Evolutionary conservation across 2,329 filamentous ascomycete genomes (phyloP).

Genomic region (Fusarium pseudograminearum): DNA sequence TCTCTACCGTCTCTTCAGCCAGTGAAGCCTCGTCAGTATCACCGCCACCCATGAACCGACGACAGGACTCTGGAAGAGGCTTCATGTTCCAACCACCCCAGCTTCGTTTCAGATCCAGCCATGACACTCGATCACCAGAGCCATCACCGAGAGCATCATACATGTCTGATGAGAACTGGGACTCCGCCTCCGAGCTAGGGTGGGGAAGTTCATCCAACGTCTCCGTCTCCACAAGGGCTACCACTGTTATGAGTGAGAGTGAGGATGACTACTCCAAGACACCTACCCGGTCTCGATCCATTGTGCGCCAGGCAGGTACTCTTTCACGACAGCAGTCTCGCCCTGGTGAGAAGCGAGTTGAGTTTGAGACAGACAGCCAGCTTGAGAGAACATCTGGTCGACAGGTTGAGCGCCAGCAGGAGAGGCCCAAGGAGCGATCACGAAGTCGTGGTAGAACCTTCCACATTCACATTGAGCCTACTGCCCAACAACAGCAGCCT

Average conservation of each 20-base stretch:
- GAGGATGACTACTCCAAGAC: constrained; percentile 43
- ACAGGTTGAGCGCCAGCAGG: constrained; percentile 33
- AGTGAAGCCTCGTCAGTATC: constrained; percentile 12
- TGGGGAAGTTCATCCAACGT: constrained; percentile 42
- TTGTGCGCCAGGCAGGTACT: constrained; percentile 32
- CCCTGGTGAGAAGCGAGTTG: constrained; percentile 30
- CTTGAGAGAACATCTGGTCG: constrained; percentile 28
- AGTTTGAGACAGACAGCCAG: constrained; percentile 35
- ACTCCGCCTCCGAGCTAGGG: constrained; percentile 42
- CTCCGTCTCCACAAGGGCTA: constrained; percentile 42
- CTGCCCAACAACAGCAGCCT: constrained; percentile 21
- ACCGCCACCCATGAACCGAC: constrained; percentile 20
- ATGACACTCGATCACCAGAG: constrained; percentile 39
- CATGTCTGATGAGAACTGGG: constrained; percentile 45
- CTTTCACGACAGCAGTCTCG: constrained; percentile 36
- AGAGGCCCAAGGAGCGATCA: constrained; percentile 41
- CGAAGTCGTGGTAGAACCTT: constrained; percentile 46
- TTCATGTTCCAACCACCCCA: constrained; percentile 45
- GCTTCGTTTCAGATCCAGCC: constrained; percentile 42
- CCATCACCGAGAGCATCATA: constrained; percentile 42
- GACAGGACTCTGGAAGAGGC: constrained; percentile 24
- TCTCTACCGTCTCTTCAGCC: constrained; percentile 16
- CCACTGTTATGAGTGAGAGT: constrained; percentile 42
- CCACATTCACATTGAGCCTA: constrained; percentile 48
- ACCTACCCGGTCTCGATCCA: constrained; percentile 35